Conservation (phyloP, 2,329 filamentous ascomycete genomes). For the Colletotrichum tamarilloi region DNA sequence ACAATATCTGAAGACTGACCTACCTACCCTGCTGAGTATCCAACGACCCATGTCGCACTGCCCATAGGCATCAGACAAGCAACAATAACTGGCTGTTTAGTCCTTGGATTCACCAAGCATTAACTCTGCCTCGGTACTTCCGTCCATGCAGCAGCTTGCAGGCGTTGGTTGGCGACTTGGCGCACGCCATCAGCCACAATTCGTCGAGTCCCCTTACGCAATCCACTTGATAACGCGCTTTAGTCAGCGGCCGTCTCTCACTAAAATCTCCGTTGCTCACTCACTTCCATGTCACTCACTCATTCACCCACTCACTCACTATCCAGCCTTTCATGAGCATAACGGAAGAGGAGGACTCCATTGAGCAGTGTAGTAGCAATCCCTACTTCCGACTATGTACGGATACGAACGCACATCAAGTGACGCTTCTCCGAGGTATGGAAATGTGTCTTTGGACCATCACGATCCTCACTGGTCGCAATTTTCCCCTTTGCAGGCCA, state of each 20-base stretch:
- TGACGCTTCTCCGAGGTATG: neutral
- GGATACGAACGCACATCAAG: too few relatives aligned
- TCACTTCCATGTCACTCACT: neutral
- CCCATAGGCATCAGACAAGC: neutral
- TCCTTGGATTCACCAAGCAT: too few relatives aligned
- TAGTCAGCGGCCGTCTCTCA: neutral
- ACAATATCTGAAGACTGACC: neutral
- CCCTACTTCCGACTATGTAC: too few relatives aligned
- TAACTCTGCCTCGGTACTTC: neutral
- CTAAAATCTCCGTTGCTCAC: neutral
- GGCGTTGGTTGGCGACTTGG: neutral
- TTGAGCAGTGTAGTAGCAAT: neutral
- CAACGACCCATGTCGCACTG: neutral
- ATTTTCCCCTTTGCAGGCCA: neutral
- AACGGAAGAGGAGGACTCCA: neutral
- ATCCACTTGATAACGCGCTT: neutral
- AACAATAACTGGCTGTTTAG: too few relatives aligned
- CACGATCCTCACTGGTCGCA: neutral
- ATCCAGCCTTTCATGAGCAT: neutral
- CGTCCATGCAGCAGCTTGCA: neutral
- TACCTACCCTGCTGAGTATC: too few relatives aligned
- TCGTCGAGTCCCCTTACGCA: neutral
- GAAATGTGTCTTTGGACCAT: neutral
- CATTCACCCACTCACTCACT: neutral
- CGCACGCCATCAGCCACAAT: neutral